phyloP scores from a whole-genome alignment of 345 rosid species.

The Barbarea vulgaris region DNA sequence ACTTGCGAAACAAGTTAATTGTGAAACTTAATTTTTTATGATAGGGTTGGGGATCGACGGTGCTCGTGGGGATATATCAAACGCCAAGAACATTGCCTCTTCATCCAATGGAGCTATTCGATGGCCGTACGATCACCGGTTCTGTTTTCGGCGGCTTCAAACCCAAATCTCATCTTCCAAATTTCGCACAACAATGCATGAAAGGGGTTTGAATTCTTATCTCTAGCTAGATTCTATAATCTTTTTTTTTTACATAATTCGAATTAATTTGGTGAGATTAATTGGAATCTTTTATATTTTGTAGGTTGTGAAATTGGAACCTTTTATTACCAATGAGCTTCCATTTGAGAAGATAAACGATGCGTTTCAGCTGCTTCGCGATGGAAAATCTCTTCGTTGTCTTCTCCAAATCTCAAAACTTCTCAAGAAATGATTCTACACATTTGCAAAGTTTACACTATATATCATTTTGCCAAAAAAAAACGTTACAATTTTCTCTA shows the following conservation, averaged over 20 bases:
- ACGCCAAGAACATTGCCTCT: conserved; percentile 40
- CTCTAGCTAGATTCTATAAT: background rate
- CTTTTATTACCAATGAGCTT: conserved; percentile 39
- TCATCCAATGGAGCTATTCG: conserved; percentile 42
- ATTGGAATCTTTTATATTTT: background rate
- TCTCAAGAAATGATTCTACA: conserved; percentile 33
- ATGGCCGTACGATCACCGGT: conserved; percentile 36
- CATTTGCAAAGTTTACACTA: background rate
- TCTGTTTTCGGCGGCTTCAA: conserved; percentile 39
- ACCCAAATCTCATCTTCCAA: conserved; percentile 37
- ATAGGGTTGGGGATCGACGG: conserved; percentile 42
- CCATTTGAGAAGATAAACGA: conserved; percentile 39
- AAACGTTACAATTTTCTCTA: background rate
- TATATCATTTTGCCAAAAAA: background rate
- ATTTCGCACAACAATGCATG: conserved; percentile 37
- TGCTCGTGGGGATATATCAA: conserved; percentile 34
- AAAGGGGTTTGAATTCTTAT: conserved; percentile 25
- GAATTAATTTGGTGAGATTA: background rate
- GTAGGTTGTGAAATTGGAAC: conserved; percentile 40
- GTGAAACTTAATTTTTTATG: background rate
- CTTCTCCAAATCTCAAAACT: conserved; percentile 34
- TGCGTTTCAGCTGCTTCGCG: conserved; percentile 41
- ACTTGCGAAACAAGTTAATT: background rate
- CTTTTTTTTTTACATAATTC: background rate
- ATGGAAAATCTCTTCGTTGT: conserved; percentile 43